Percentiles rank a stretch among this genome's conserved stretches.
phyloP scores from a whole-genome alignment of 345 rosid species.

The thale cress (Arabidopsis thaliana) region DNA sequence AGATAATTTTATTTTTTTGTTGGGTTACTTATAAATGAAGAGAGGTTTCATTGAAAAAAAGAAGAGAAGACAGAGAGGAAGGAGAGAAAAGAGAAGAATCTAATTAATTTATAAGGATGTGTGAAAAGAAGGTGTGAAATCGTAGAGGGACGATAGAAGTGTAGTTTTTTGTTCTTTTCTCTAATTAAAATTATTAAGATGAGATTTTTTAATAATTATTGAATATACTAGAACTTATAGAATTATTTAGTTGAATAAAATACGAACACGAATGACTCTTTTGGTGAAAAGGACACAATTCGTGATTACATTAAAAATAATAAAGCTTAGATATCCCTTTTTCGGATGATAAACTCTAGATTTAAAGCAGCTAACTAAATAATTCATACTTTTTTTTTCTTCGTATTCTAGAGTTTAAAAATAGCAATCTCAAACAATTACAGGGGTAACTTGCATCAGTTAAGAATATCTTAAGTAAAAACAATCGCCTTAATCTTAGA shows the following conservation, averaged over 20 bases:
- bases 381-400: not conserved
- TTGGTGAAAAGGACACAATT: slow-evolving; percentile 36
- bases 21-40: slow-evolving; percentile 36
- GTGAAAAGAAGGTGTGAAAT: slow-evolving; percentile 78
- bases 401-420: not conserved
- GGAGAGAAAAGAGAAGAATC: slow-evolving; percentile 38
- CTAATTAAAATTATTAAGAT: slow-evolving; percentile 1
- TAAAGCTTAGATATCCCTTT: not conserved
- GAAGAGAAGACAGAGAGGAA: slow-evolving; percentile 37
- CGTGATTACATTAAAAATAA: slow-evolving; percentile 21
- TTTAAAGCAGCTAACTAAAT: slow-evolving; percentile 2
- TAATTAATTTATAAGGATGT: slow-evolving; percentile 51
- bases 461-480: not conserved
- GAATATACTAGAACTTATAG: slow-evolving; percentile 23
- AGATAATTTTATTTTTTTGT: not conserved
- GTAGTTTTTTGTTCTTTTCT: slow-evolving; percentile 33
- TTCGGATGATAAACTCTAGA: not conserved
- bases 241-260: slow-evolving; percentile 10
- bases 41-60: slow-evolving; percentile 25
- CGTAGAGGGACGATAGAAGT: slow-evolving; percentile 43
- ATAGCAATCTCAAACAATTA: slow-evolving; percentile 6
- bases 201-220: not conserved
- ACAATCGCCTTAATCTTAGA: not conserved
- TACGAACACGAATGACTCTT: slow-evolving; percentile 27
- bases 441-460: not conserved